Base-by-base conservation (phyloP, 1,284 basidiomycete genomes). In the Agaricales sp. region DNA sequence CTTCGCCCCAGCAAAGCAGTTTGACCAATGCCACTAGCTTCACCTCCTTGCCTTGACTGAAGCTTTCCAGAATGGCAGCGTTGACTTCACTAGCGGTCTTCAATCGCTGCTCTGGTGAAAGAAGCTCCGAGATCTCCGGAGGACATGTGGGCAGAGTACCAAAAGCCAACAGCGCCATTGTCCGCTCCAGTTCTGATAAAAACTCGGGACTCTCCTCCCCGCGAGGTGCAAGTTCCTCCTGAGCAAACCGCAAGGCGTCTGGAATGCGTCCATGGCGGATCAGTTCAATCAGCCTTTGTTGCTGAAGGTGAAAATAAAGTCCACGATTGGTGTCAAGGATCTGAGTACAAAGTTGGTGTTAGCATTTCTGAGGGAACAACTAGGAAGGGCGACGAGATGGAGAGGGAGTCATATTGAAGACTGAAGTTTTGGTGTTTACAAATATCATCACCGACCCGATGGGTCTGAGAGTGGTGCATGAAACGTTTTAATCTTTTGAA, bases 401-500 rank as follows among this genome's bases (percentile, higher is more conserved):
- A 55, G 55, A 55, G 55, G 55, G 57, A 59, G 77, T 87, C 87
- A 89, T 89, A 83, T 88, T 88, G 83, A 89, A 89, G 84, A 89
- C 86, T 87, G 85, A 87, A 88, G 83, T 82, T 82, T 81, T 79
- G 74, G 72, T 77, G 67, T 78, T 67, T 69, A 65, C 58, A 57
- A 66, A 62, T 80, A 65, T 89, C 87, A 82, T 84, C 87, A 87
- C 65, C 69, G 78, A 76, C 81, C 74, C 44, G 57, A 62, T 62
- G 61, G 75, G 81, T 74, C 85, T 97, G 76, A 82, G 94, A 87
- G 93, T 97, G 94, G 94, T 98, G 94, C 94, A 97, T 96, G 92
- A 90, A 86, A 79, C 66, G 60, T 60, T 87, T 75, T 84, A 92
- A 94, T 94, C 91, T 67, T 87, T 63, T 60, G 57, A 57, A 55